These are phyloP conservation scores for Talaromyces nanjingensis DNA, from an alignment of 495 filamentous ascomycete species.

Conservation along the genomic window DNA sequence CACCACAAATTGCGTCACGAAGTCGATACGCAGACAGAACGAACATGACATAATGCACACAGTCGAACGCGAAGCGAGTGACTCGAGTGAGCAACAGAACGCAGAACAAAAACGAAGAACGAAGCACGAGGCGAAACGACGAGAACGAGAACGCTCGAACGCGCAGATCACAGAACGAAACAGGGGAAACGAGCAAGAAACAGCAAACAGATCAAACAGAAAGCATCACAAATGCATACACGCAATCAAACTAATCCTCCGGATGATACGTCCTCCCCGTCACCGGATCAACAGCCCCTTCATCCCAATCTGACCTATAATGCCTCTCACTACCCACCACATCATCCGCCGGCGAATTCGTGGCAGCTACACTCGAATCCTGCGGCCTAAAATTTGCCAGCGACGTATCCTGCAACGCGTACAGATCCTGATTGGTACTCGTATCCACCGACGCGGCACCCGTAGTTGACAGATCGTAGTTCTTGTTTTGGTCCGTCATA, in stretches of 20 bases:
- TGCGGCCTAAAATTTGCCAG: constrained; percentile 2
- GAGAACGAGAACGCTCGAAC: not conserved
- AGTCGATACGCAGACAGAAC: not conserved
- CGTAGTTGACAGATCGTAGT: constrained; percentile 3
- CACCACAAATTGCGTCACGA: not conserved
- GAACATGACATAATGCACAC: not conserved
- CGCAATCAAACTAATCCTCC: not conserved
- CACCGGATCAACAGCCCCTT: constrained; percentile 8
- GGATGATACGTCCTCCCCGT: constrained; percentile 6
- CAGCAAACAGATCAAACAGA: not conserved
- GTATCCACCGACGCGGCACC: constrained; percentile 4
- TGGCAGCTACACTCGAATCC: not conserved
- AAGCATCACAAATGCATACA: not conserved
- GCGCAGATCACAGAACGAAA: not conserved
- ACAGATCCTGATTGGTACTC: not conserved
- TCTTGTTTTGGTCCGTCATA: constrained; percentile 1
- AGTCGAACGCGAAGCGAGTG: not conserved
- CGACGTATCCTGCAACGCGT: constrained; percentile 4
- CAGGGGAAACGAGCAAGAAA: not conserved
- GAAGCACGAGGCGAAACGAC: not conserved
- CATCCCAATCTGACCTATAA: constrained; percentile 2
- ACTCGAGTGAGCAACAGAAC: not conserved
- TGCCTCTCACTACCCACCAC: not conserved
- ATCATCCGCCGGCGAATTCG: constrained; percentile 7
- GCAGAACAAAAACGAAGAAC: not conserved